Evolutionary conservation across 306 rosid genomes (phyloP).

Genomic region (Quercus wislizeni): DNA sequence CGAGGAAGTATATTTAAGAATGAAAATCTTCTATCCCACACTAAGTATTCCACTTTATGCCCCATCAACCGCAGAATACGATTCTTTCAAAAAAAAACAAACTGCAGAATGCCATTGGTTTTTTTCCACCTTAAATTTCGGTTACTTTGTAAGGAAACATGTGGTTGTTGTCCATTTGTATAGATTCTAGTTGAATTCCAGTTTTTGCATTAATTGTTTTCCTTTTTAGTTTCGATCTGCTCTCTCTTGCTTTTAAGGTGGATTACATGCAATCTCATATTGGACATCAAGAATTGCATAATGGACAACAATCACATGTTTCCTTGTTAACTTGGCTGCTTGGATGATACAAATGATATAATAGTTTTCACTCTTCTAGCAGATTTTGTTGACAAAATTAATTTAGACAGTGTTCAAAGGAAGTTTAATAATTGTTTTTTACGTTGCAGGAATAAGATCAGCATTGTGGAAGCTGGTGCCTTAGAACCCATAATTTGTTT

Average conservation of each 20-base stretch:
- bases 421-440: slow-evolving; percentile 14
- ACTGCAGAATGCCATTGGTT: too few relatives aligned
- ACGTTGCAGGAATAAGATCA: slow-evolving; percentile 78
- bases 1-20: background rate
- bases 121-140: too few relatives aligned
- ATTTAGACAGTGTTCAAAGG: background rate
- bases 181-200: background rate
- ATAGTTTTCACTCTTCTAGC: slow-evolving; percentile 1
- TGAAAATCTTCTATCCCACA: too few relatives aligned
- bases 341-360: background rate
- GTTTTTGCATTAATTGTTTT: background rate
- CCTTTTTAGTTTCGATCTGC: background rate
- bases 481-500: slow-evolving; percentile 74
- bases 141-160: too few relatives aligned
- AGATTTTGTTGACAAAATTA: background rate
- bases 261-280: background rate
- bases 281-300: background rate
- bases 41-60: too few relatives aligned
- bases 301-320: background rate
- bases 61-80: too few relatives aligned
- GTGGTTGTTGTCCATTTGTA: background rate
- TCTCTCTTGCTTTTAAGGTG: background rate
- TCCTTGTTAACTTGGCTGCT: background rate
- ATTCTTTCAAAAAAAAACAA: too few relatives aligned
- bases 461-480: slow-evolving; percentile 88